Conservation (phyloP, 495 filamentous ascomycete species). For the Margaritispora aquatica region DNA sequence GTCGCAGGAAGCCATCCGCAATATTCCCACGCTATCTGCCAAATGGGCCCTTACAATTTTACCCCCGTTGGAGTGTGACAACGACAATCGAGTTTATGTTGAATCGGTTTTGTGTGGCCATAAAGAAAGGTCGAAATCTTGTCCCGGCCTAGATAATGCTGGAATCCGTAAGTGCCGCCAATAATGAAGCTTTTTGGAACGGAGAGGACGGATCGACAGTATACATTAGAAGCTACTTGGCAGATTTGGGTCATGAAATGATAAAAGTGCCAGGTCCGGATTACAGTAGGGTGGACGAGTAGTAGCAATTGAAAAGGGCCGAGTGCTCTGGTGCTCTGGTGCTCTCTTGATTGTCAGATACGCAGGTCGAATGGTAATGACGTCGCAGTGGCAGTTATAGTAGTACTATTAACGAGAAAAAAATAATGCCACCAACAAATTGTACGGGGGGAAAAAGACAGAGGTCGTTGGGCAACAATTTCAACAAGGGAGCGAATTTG, state of each 20-base stretch:
- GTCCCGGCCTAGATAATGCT: neutral
- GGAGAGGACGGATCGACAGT: slow-evolving; percentile 6
- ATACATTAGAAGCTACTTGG: neutral
- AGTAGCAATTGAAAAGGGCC: too few relatives aligned
- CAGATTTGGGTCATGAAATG: neutral
- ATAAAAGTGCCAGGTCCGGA: too few relatives aligned
- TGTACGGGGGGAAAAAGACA: too few relatives aligned
- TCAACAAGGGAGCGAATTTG: too few relatives aligned
- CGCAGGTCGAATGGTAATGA: too few relatives aligned
- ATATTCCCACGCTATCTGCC: neutral
- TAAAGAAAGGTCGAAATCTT: neutral
- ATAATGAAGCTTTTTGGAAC: neutral
- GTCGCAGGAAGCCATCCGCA: slow-evolving; percentile 13
- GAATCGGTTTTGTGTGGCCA: neutral
- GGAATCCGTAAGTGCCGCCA: slow-evolving; percentile 1
- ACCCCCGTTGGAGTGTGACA: neutral
- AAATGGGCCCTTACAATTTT: neutral
- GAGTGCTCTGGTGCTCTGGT: too few relatives aligned
- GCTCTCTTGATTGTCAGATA: too few relatives aligned
- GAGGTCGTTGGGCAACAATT: too few relatives aligned
- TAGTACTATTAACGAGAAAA: too few relatives aligned
- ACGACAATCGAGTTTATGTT: neutral
- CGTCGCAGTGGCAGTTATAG: neutral
- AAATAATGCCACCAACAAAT: too few relatives aligned
- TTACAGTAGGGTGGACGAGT: too few relatives aligned